These are phyloP conservation scores for Penicillium pulvis DNA, from an alignment of 495 filamentous ascomycete genomes.

Conservation along the genomic window DNA sequence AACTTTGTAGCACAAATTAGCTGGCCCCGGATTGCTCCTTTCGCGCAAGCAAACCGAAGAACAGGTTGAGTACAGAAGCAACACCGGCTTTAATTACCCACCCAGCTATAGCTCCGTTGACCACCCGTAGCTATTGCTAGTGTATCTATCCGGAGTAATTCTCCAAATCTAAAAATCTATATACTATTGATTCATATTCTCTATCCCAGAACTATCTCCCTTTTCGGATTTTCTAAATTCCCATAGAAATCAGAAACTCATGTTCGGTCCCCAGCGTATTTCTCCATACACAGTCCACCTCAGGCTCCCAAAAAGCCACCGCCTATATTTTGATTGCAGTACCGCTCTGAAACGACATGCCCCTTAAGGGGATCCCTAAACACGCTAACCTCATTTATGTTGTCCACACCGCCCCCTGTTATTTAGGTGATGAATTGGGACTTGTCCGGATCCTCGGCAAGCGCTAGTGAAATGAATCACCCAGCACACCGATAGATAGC, in stretches of 20 bases:
- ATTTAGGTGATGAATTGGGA: neutral
- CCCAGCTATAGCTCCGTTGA: constrained; percentile 6
- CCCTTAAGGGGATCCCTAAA: neutral
- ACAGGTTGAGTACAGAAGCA: neutral
- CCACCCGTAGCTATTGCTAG: neutral
- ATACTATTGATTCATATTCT: neutral
- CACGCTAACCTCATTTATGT: constrained; percentile 7
- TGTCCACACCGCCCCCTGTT: constrained; percentile 4
- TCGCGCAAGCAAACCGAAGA: neutral
- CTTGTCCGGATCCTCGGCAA: neutral
- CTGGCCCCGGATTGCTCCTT: neutral
- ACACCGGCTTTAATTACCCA: neutral
- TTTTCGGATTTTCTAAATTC: neutral
- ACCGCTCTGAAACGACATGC: neutral
- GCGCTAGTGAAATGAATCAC: neutral
- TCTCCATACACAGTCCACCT: neutral
- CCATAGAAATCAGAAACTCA: neutral
- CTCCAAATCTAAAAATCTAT: neutral
- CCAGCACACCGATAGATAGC: neutral
- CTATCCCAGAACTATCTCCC: neutral
- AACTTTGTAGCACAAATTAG: too few relatives aligned
- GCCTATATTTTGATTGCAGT: neutral
- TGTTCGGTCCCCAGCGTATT: neutral
- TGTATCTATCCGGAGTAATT: neutral
- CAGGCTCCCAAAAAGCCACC: constrained; percentile 3